Conservation (phyloP, 1,284 basidiomycete species). For the Baeospora myosura region DNA sequence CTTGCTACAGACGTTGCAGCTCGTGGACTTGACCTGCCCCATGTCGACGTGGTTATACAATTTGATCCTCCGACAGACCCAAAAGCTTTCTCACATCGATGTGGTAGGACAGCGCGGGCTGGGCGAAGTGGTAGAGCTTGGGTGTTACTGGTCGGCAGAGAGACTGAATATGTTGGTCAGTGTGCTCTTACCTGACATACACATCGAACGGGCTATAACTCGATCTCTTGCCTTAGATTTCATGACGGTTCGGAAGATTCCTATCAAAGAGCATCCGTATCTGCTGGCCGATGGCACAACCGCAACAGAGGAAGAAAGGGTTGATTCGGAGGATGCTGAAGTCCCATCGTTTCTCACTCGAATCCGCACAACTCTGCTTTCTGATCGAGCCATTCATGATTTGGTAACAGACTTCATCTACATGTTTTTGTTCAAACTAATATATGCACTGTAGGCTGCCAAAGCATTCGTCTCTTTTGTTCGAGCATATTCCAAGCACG, state of each 20-base stretch:
- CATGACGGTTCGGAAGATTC: conserved; percentile 83
- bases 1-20: conserved; percentile 99
- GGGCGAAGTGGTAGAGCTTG: conserved; percentile 84
- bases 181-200: conserved; percentile 12
- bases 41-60: conserved; percentile 92
- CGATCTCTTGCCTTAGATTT: conserved; percentile 69
- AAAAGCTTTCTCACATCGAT: conserved; percentile 92
- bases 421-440: conserved; percentile 5
- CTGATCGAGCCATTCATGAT: conserved; percentile 72
- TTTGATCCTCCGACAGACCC: conserved; percentile 95
- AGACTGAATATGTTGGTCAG: conserved; percentile 83
- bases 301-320: too few species aligned
- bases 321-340: conserved; percentile 37
- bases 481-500: conserved; percentile 93
- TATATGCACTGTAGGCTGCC: conserved; percentile 51
- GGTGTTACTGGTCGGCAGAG: conserved; percentile 74
- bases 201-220: not conserved
- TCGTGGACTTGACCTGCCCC: conserved; percentile 89
- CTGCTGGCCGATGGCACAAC: too few species aligned
- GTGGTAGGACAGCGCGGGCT: conserved; percentile 91
- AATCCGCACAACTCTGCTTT: conserved; percentile 51
- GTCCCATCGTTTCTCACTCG: conserved; percentile 34
- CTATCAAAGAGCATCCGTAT: conserved; percentile 52
- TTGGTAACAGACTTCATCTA: conserved; percentile 44
- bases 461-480: conserved; percentile 93